Base-by-base conservation (phyloP, 129 eudicot genomes). In the Saposhnikovia divaricata region DNA sequence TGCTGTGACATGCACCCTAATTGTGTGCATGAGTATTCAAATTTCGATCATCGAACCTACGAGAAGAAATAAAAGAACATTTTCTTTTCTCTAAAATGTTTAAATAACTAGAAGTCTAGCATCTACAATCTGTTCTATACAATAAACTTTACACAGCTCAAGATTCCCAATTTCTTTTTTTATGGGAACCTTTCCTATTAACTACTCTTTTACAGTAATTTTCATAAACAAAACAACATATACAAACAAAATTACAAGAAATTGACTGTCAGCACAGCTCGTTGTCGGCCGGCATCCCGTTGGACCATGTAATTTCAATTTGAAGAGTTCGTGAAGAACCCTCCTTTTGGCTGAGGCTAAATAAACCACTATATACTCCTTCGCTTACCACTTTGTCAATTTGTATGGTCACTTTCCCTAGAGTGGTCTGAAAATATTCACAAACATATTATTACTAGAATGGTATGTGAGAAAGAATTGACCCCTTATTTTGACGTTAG, bases 361-460 rank as follows among this genome's bases (percentile, higher is more conserved):
- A 93, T 40, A 80, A 48, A 37, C 96, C 93, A 5, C 89, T 93
- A 81, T 83, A 78, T 51, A 84, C 86, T 79, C 93, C 98, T 79
- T 93, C 98, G 63, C 84, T 93, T 78, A 89, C 92, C 42, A 93
- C 91, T 82, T 89, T 93, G 87, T 93, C 98, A 9, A 93, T 90
- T 78, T 90, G 98, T 72, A 93, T 90, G 14, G 89, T 89, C 46
- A 93, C 89, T 81, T 85, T 90, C 74, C 98, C 98, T 39, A 89
- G 90, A 55, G 80, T 86, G 21, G 86, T 86, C 93, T 93, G 92
- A 72, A 72, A 74, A 84, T 55, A 69, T 39, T 50, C 78, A 70
- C 69, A 70, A 70, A 3, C 21, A 46, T 27, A 14, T 46, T 4
- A 75, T 13, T n/a, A 46, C 38, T 44, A 73, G 38, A 73, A 73